phyloP scores from a whole-genome alignment of 2,329 filamentous ascomycete species.

The Paracamarosporium sp. region DNA sequence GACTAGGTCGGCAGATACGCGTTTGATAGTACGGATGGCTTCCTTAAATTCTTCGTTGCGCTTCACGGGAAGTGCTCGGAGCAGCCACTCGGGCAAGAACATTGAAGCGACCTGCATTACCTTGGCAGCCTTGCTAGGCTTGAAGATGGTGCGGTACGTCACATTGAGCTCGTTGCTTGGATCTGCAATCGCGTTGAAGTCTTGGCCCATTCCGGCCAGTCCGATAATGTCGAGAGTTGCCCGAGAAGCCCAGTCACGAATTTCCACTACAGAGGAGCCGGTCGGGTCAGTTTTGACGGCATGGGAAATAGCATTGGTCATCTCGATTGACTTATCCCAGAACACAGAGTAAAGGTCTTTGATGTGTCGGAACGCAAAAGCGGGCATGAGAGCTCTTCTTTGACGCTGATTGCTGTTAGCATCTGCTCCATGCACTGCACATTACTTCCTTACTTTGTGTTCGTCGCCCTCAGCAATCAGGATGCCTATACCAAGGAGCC shows the following conservation, averaged over 20 bases:
- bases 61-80: conserved; percentile 70
- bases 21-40: conserved; percentile 54
- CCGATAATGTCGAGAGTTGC: conserved; percentile 67
- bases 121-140: conserved; percentile 57
- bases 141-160: conserved; percentile 60
- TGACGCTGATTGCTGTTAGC: conserved; percentile 44
- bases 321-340: conserved; percentile 56
- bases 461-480: conserved; percentile 89
- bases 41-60: conserved; percentile 62
- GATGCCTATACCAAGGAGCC: conserved; percentile 73
- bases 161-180: conserved; percentile 59
- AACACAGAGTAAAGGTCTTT: conserved; percentile 58
- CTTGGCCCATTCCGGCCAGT: conserved; percentile 62
- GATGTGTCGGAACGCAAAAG: conserved; percentile 58
- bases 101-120: conserved; percentile 65
- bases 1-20: conserved; percentile 73
- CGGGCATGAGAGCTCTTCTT: conserved; percentile 56
- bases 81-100: conserved; percentile 69
- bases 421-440: neutral
- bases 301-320: conserved; percentile 44
- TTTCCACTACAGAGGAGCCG: conserved; percentile 48
- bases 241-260: conserved; percentile 56
- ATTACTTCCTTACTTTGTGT: conserved; percentile 66
- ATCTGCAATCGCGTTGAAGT: conserved; percentile 61
- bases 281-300: conserved; percentile 29